phyloP scores from a whole-genome alignment of 2,329 filamentous ascomycete species.

The Apiospora aurea region DNA sequence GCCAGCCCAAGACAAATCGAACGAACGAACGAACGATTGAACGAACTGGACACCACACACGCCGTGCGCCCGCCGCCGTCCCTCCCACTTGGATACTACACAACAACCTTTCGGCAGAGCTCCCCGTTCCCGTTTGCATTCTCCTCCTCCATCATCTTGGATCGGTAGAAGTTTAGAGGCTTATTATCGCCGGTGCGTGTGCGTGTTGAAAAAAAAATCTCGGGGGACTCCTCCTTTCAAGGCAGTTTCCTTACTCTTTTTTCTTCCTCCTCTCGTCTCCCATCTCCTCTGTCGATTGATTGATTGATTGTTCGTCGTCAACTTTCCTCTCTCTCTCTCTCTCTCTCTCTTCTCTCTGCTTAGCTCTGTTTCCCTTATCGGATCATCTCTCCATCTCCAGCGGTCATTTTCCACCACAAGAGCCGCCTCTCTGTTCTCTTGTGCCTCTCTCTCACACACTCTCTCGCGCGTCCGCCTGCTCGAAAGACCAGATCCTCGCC shows the following conservation, averaged over 20 bases:
- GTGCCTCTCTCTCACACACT: neutral
- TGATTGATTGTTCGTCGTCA: constrained; percentile 32
- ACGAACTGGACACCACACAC: constrained; percentile 21
- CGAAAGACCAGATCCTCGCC: constrained; percentile 5
- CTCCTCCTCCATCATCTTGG: constrained; percentile 43
- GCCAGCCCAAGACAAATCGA: neutral
- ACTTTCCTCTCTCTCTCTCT: constrained; percentile 31
- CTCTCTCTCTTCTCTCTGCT: constrained; percentile 31
- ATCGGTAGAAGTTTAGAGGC: constrained; percentile 44
- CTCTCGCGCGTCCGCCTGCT: constrained; percentile 6
- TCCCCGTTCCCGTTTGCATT: constrained; percentile 30
- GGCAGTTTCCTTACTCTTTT: constrained; percentile 49
- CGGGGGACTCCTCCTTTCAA: constrained; percentile 49
- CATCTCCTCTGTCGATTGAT: constrained; percentile 38
- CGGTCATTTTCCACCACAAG: constrained; percentile 1
- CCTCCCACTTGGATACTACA: constrained; percentile 21
- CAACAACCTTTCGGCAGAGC: constrained; percentile 24
- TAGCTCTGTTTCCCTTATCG: constrained; percentile 30
- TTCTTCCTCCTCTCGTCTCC: constrained; percentile 35
- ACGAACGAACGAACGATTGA: constrained; percentile 20
- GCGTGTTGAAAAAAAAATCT: constrained; percentile 44
- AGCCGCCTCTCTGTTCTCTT: constrained; percentile 7
- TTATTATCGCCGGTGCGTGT: constrained; percentile 45
- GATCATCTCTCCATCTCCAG: constrained; percentile 23
- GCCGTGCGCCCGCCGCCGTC: constrained; percentile 21